Base-by-base conservation (phyloP, 164 flowering plant genomes). In the Dillenia turbinata region DNA sequence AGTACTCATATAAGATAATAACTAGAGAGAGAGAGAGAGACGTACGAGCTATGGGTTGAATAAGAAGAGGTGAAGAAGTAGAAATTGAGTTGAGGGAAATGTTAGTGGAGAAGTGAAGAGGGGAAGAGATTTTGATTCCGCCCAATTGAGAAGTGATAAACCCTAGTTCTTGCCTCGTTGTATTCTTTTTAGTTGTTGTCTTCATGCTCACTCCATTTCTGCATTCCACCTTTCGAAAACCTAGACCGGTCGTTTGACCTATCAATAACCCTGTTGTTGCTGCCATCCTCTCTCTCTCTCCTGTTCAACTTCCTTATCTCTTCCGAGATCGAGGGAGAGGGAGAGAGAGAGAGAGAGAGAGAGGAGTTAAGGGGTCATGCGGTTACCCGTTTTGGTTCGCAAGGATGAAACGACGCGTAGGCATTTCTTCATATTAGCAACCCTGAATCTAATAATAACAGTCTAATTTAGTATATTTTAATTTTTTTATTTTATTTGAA, bases 61-160 rank as follows among this genome's bases (percentile, higher is more conserved):
- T 10, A 52, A 16, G 10, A 52, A 15, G 10, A n/a, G 5, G 22
- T 15, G 22, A 11, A 14, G 22, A 16, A 16, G 16, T 10, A 52
- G 55, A 52, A 52, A 52, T 16, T 15, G 22, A 15, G 22, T 13
- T 16, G 5, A 15, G 55, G 22, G 24, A 9, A n/a, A 52, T 16
- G 19, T 16, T 52, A 15, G 17, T 15, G 5, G 55, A 52, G 22
- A n/a, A 33, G 40, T 33, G 40, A 33, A 33, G 40, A 33, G 40
- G 7, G 40, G 40, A 33, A 33, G 40, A 33, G 40, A 33, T 33
- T 65, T 66, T 75, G 67, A 86, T 59, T 57, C 92, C 96, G 16
- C 75, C 62, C 53, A 89, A 65, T 64, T 85, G 86, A 2, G 92
- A 85, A 44, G 80, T 61, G n/a, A 81, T 40, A 49, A 75, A 89